These are phyloP conservation scores for Pichia nakasei DNA, from an alignment of 805 yeast genomes.

Conservation along the genomic window DNA sequence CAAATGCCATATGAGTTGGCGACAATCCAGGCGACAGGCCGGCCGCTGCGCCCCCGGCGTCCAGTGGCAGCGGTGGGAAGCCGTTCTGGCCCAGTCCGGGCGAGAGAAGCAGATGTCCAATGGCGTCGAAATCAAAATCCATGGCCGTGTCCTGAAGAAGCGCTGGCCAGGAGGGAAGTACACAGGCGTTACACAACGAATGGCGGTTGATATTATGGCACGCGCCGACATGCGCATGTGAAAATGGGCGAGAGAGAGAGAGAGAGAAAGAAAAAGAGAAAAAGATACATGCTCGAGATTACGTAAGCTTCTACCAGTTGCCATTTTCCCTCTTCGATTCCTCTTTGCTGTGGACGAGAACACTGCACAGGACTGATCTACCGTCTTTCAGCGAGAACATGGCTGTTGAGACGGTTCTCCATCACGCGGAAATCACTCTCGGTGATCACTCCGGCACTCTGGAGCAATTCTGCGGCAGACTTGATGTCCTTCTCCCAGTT, in stretches of 20 bases:
- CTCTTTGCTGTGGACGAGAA: no score
- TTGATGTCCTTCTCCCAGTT: constrained; percentile 43
- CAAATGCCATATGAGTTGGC: no score
- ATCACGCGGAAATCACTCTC: constrained; percentile 8
- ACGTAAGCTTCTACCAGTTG: no score
- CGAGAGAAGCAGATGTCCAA: constrained; percentile 5
- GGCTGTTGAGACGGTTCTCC: not conserved
- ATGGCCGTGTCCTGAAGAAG: not conserved
- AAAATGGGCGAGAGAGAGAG: no score
- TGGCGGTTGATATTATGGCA: no score
- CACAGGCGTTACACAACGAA: no score
- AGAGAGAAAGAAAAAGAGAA: no score
- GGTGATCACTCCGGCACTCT: constrained; percentile 53
- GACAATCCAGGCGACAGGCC: not conserved
- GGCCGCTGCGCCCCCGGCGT: no score
- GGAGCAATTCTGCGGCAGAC: constrained; percentile 49
- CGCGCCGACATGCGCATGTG: not conserved
- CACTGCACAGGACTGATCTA: not conserved
- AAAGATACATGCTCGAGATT: no score
- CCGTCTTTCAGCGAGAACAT: not conserved
- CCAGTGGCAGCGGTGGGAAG: no score
- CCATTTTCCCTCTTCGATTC: no score
- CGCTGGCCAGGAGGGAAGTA: no score
- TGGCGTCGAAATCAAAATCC: constrained; percentile 6
- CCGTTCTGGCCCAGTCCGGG: not conserved